These are phyloP conservation scores for Volvariella volvacea DNA, from an alignment of 1,284 basidiomycete species.

Conservation along the genomic window DNA sequence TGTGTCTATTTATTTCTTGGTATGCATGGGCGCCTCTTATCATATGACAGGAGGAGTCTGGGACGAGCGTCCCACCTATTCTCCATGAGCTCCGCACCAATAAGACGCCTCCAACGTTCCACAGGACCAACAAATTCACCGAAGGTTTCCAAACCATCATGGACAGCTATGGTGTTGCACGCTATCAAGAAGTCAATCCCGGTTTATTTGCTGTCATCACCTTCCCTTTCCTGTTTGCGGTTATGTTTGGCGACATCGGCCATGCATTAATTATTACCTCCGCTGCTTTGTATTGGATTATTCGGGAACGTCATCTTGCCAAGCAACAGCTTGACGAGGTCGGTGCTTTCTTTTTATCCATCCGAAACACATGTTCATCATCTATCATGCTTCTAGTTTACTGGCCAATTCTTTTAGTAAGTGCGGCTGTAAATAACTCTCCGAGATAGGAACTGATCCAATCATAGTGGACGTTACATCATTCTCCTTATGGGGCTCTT, in stretches of 20 bases:
- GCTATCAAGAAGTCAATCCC: constrained; percentile 97
- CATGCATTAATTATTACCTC: constrained; percentile 85
- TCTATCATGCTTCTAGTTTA: constrained; percentile 45
- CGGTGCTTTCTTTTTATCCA: constrained; percentile 14
- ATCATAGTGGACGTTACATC: constrained; percentile 87
- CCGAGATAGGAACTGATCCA: background rate
- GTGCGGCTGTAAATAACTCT: constrained; percentile 23
- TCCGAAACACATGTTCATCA: background rate
- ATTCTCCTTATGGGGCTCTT: constrained; percentile 96
- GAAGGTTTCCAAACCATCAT: constrained; percentile 98
- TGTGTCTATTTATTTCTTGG: constrained; percentile 28
- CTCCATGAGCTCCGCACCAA: constrained; percentile 86
- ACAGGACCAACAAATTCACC: constrained; percentile 95
- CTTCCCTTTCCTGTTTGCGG: constrained; percentile 98
- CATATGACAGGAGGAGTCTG: constrained; percentile 75
- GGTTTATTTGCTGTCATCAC: constrained; percentile 92
- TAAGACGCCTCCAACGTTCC: constrained; percentile 94
- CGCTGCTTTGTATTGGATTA: constrained; percentile 80
- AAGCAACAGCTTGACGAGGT: constrained; percentile 79
- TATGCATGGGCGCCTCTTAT: constrained; percentile 2
- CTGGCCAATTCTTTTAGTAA: constrained; percentile 90
- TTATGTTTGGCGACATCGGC: constrained; percentile 99
- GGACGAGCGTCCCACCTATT: constrained; percentile 88
- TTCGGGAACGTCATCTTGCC: constrained; percentile 76
- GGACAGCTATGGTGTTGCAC: constrained; percentile 94